phyloP scores from a whole-genome alignment of 192 early-diverging fungal genomes.

The Dimargaris cristalligena region DNA sequence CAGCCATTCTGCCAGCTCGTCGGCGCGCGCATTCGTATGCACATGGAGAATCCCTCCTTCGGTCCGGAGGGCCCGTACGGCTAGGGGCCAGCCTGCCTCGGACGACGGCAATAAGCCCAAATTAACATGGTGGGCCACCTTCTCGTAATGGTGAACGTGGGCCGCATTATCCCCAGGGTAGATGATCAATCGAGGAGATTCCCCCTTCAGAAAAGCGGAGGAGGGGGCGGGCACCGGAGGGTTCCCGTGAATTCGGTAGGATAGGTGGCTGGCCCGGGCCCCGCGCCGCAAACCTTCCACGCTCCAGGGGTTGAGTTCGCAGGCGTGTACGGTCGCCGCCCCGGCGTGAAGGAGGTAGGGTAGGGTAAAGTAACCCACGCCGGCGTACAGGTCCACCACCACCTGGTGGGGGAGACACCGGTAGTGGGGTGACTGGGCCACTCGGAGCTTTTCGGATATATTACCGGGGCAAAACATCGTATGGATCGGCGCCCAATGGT shows the following conservation, averaged over 20 bases:
- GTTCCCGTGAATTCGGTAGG: not conserved
- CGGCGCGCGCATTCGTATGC: constrained; percentile 18
- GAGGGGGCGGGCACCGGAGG: not conserved
- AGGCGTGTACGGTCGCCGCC: constrained; percentile 22
- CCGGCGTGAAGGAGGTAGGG: constrained; percentile 17
- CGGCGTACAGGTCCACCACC: constrained; percentile 25
- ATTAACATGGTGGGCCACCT: constrained; percentile 23
- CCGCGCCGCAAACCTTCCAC: constrained; percentile 20
- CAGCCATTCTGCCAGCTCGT: constrained; percentile 17
- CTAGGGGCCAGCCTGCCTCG: constrained; percentile 20
- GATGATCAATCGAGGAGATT: constrained; percentile 2
- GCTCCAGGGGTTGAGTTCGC: constrained; percentile 28
- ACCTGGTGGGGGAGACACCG: constrained; percentile 14
- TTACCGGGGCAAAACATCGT: constrained; percentile 28
- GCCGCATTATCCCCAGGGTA: constrained; percentile 24
- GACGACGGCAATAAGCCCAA: constrained; percentile 22
- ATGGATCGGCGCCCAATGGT: constrained; percentile 23
- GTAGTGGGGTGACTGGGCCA: constrained; percentile 19
- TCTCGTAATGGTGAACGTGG: constrained; percentile 17
- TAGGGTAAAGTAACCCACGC: constrained; percentile 24
- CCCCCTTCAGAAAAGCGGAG: not conserved
- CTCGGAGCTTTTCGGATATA: constrained; percentile 24
- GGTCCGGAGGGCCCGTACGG: constrained; percentile 14
- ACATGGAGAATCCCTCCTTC: constrained; percentile 22
- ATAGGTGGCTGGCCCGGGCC: constrained; percentile 15